Conservation (phyloP, 1,139 yeast genomes). For the Hyphopichia khmerensis region DNA sequence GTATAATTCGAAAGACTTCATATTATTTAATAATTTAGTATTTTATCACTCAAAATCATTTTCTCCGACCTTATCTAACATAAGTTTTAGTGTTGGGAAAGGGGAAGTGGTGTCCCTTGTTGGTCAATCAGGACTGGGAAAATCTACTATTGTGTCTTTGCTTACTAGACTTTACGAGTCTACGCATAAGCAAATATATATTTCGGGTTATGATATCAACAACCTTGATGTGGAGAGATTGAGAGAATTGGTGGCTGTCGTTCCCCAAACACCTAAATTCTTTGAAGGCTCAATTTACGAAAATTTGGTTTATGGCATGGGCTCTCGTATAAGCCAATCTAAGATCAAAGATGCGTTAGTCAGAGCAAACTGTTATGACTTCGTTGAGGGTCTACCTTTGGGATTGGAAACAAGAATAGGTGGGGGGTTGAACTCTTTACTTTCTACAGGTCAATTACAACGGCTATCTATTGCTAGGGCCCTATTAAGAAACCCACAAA, state of each 20-base stretch:
- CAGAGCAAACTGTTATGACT: slow-evolving; percentile 49
- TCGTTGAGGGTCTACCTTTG: slow-evolving; percentile 51
- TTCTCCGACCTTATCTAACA: slow-evolving; percentile 29
- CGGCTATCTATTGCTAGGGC: slow-evolving; percentile 77
- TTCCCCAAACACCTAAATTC: slow-evolving; percentile 65
- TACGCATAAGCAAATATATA: slow-evolving; percentile 28
- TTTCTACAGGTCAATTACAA: slow-evolving; percentile 84
- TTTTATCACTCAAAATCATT: slow-evolving; percentile 47
- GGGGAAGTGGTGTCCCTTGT: slow-evolving; percentile 61
- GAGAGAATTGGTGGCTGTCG: slow-evolving; percentile 56
- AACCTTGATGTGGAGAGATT: slow-evolving; percentile 47
- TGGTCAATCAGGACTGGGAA: slow-evolving; percentile 82
- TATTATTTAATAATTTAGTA: slow-evolving; percentile 41
- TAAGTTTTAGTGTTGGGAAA: slow-evolving; percentile 39
- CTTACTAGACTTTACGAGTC: slow-evolving; percentile 52
- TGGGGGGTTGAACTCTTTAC: slow-evolving; percentile 39
- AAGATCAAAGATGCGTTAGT: slow-evolving; percentile 43
- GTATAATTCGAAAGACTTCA: slow-evolving; percentile 13
- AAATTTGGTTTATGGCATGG: slow-evolving; percentile 64
- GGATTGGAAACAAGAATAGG: slow-evolving; percentile 62
- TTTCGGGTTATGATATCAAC: slow-evolving; percentile 44
- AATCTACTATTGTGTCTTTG: slow-evolving; percentile 62
- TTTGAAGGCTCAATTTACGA: slow-evolving; percentile 68
- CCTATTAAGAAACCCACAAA: slow-evolving; percentile 56
- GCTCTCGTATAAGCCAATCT: slow-evolving; percentile 21